Evolutionary conservation across 768 basidiomycete genomes (phyloP).

Genomic region (Amanita thiersii): DNA sequence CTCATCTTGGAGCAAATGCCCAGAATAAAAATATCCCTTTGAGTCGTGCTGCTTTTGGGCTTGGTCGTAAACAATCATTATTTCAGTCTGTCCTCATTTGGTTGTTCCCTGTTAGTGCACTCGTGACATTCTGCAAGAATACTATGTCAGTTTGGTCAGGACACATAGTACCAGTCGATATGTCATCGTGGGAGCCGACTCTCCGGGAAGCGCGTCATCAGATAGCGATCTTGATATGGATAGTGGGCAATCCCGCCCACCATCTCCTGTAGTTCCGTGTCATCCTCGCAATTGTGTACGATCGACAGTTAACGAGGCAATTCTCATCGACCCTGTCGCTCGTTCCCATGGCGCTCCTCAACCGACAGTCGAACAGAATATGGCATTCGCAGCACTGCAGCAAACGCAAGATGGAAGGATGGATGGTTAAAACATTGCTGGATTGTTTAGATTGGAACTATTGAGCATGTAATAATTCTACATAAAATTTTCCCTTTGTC

Average conservation of each 20-base stretch:
- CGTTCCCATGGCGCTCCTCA: constrained; percentile 35
- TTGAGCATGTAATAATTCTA: constrained; percentile 3
- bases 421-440: not conserved
- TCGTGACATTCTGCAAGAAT: constrained; percentile 83
- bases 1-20: constrained; percentile 10
- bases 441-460: not conserved
- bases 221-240: constrained; percentile 57
- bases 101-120: constrained; percentile 59
- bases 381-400: constrained; percentile 67
- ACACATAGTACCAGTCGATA: constrained; percentile 65
- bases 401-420: constrained; percentile 2
- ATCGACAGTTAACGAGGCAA: constrained; percentile 26
- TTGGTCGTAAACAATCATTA: constrained; percentile 1
- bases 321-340: constrained; percentile 32
- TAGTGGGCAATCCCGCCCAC: constrained; percentile 39
- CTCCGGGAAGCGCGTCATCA: constrained; percentile 28
- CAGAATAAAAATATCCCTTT: not conserved
- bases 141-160: constrained; percentile 88
- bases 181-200: constrained; percentile 38
- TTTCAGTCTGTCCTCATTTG: constrained; percentile 19
- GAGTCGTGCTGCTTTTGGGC: not conserved
- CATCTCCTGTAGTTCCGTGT: constrained; percentile 34
- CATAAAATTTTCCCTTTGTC: constrained; percentile 3
- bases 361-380: constrained; percentile 76
- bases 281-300: constrained; percentile 18